Evolutionary conservation across 1,284 basidiomycete genomes (phyloP).

Genomic region (Termitomyces sp.): DNA sequence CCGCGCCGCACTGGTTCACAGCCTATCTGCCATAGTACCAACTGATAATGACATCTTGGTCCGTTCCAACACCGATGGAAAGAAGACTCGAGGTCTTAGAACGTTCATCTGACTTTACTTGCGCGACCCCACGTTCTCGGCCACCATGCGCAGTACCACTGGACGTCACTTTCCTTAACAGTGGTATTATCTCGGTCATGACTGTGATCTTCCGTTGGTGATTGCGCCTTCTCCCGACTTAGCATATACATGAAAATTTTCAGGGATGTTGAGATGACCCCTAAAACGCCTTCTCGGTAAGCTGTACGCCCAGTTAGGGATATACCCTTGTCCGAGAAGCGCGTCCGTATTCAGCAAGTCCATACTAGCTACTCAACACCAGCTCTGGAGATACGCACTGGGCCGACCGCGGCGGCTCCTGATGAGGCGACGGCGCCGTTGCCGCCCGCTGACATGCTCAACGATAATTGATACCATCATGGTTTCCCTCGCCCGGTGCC

Average conservation of each 20-base stretch:
- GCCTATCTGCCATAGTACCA: not conserved
- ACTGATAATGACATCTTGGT: conserved; percentile 3
- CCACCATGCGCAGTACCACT: not conserved
- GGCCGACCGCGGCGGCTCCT: not conserved
- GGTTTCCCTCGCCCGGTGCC: too few relatives aligned
- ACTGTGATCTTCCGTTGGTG: not conserved
- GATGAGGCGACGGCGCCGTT: not conserved
- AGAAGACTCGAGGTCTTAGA: not conserved
- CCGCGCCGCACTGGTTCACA: not conserved
- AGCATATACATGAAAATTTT: too few relatives aligned
- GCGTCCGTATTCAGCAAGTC: not conserved
- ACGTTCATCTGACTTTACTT: conserved; percentile 5
- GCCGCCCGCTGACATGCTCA: not conserved
- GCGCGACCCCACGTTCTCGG: not conserved
- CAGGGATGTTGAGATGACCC: not conserved
- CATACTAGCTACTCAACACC: not conserved
- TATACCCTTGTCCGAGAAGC: not conserved
- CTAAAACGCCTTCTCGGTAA: not conserved
- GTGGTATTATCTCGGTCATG: not conserved
- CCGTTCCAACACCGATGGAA: not conserved
- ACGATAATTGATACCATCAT: not conserved
- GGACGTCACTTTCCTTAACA: not conserved
- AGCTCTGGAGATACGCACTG: not conserved
- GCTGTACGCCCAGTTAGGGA: not conserved
- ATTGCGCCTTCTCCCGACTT: not conserved